Conservation (phyloP, 352 stramenopile genomes). For the Phytophthora hibernalis region DNA sequence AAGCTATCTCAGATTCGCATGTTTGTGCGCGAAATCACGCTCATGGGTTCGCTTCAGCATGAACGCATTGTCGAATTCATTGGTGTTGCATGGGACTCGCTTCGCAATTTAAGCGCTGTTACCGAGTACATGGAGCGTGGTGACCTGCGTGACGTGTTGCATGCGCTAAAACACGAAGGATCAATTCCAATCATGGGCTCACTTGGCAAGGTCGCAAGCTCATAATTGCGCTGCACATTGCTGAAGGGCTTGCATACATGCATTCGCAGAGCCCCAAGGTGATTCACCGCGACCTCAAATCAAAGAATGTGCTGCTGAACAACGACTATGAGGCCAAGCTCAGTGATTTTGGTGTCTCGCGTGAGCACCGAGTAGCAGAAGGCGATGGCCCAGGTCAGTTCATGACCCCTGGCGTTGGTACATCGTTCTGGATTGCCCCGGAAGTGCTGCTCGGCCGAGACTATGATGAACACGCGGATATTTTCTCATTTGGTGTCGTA, state of each 20-base stretch:
- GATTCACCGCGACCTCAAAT: conserved; percentile 86
- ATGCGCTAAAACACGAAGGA: conserved; percentile 42
- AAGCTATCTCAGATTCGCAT: conserved; percentile 45
- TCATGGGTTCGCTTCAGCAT: conserved; percentile 69
- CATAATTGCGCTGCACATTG: conserved; percentile 67
- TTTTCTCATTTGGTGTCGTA: conserved; percentile 58
- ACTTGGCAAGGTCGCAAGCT: conserved; percentile 65
- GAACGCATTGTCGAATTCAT: conserved; percentile 76
- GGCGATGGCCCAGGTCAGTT: conserved; percentile 43
- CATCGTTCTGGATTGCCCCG: conserved; percentile 56
- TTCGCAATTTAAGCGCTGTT: conserved; percentile 61
- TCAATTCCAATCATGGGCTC: conserved; percentile 32
- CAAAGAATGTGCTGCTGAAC: conserved; percentile 80
- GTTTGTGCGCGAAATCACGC: conserved; percentile 65
- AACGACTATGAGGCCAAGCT: conserved; percentile 68
- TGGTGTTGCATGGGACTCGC: conserved; percentile 69
- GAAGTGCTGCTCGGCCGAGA: conserved; percentile 50
- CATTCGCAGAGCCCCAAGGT: conserved; percentile 70
- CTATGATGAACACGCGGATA: conserved; percentile 54
- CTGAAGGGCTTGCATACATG: conserved; percentile 69
- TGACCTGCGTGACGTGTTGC: conserved; percentile 68
- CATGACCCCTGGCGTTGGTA: conserved; percentile 58
- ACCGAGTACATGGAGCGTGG: conserved; percentile 82
- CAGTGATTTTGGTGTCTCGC: conserved; percentile 80
- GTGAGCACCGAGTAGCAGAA: conserved; percentile 38